Percentiles rank a stretch among this genome's conserved stretches.
These are phyloP conservation scores for Fusarium staphyleae DNA, from an alignment of 2,329 filamentous ascomycete species.

Conservation along the genomic window DNA sequence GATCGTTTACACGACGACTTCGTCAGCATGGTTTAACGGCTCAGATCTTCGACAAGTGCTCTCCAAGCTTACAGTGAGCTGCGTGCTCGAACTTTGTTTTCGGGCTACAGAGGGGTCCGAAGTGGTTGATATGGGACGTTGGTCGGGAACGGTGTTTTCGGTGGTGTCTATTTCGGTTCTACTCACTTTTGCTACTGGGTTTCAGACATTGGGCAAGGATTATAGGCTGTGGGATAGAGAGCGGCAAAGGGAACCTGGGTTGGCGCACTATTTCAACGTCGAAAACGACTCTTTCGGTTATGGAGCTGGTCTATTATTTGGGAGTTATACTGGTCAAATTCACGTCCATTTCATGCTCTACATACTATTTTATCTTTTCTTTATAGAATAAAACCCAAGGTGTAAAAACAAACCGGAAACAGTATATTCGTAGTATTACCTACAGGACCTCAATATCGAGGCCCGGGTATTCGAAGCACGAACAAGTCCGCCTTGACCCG, in stretches of 20 bases:
- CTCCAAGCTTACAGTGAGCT: neutral
- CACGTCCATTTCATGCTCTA: too few relatives aligned
- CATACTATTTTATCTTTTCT: too few relatives aligned
- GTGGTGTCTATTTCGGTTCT: constrained; percentile 2
- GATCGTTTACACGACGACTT: neutral
- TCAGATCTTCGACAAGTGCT: neutral
- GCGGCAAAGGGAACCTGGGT: constrained; percentile 2
- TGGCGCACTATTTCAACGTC: too few relatives aligned
- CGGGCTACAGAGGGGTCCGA: neutral
- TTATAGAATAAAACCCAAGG: too few relatives aligned
- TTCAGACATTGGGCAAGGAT: neutral
- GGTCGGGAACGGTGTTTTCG: constrained; percentile 2
- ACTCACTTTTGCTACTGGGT: constrained; percentile 17
- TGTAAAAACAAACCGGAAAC: too few relatives aligned
- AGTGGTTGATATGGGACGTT: constrained; percentile 4
- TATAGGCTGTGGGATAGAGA: constrained; percentile 2
- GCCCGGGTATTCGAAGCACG: neutral
- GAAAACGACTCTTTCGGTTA: too few relatives aligned
- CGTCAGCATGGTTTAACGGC: neutral
- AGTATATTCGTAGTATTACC: too few relatives aligned
- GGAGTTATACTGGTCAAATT: too few relatives aligned
- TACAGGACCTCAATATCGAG: neutral
- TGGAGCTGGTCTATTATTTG: too few relatives aligned
- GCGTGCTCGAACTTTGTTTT: neutral
- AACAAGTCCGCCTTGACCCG: neutral